Evolutionary conservation across 352 stramenopile genomes (phyloP).

Genomic region (Phytophthora macrochlamydospora): DNA sequence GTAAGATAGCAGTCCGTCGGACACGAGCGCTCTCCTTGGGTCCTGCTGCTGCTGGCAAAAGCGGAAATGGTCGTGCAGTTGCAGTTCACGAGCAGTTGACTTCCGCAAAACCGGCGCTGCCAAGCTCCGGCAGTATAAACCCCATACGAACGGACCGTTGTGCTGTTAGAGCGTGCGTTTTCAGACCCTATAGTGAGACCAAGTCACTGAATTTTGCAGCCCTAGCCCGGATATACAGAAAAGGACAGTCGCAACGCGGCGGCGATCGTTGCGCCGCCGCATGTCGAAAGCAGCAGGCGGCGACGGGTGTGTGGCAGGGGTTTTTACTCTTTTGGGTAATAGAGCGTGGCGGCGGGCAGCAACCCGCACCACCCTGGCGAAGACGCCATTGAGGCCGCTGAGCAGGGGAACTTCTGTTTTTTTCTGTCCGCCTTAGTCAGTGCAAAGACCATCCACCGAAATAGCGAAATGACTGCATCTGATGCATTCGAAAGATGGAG

Average conservation of each 20-base stretch:
- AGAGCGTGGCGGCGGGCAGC: no score
- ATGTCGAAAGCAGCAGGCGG: neutral
- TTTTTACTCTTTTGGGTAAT: no score
- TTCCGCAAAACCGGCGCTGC: slow-evolving; percentile 18
- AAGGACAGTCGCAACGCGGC: neutral
- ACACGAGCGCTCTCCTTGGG: slow-evolving; percentile 4
- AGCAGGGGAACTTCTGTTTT: neutral
- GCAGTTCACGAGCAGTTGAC: neutral
- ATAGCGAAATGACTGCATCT: neutral
- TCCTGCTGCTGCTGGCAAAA: slow-evolving; percentile 21
- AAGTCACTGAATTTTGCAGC: slow-evolving; percentile 24
- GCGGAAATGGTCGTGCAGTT: slow-evolving; percentile 26
- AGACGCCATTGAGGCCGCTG: neutral
- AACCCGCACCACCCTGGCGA: no score
- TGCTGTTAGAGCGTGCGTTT: neutral
- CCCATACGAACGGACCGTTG: neutral
- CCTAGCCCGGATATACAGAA: slow-evolving; percentile 19
- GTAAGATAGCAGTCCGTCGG: neutral
- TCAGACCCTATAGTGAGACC: slow-evolving; percentile 17
- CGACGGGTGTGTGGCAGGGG: no score
- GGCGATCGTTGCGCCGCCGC: neutral
- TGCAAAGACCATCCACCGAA: neutral
- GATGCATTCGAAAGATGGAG: neutral
- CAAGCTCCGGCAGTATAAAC: neutral
- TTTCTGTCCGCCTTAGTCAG: slow-evolving; percentile 1